Evolutionary conservation across 1,139 yeast species (phyloP).

Genomic region (Geotrichum histeridarum): DNA sequence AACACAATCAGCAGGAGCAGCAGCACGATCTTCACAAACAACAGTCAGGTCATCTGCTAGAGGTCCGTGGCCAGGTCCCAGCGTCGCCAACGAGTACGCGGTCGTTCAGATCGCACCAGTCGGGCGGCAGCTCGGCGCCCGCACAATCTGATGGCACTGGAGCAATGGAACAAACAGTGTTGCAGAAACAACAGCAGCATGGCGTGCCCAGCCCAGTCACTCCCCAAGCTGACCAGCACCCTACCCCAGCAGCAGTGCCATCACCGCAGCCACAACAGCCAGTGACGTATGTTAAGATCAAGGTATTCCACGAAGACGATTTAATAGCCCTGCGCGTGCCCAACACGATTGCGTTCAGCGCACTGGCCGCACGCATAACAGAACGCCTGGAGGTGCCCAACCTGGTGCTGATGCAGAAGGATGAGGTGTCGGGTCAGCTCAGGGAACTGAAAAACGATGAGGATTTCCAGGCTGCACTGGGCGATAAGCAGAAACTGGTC

Average conservation of each 20-base stretch:
- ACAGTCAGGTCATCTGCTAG: neutral
- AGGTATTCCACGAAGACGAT: conserved; percentile 84
- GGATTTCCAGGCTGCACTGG: conserved; percentile 33
- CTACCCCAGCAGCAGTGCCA: neutral
- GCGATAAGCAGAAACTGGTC: conserved; percentile 36
- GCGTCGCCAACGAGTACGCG: neutral
- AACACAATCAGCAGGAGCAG: neutral
- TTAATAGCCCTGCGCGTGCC: conserved; percentile 82
- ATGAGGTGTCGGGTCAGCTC: conserved; percentile 30
- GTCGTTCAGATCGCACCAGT: neutral
- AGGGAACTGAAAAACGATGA: conserved; percentile 31
- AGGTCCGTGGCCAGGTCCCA: neutral
- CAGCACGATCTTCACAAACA: neutral
- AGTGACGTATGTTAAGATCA: conserved; percentile 55
- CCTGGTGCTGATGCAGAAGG: conserved; percentile 32
- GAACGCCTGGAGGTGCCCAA: conserved; percentile 51
- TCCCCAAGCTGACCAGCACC: neutral
- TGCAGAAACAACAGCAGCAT: neutral
- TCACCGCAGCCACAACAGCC: conserved; percentile 19
- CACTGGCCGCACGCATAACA: conserved; percentile 57
- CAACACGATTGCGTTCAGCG: conserved; percentile 52
- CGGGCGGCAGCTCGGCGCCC: neutral
- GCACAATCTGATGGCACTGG: neutral
- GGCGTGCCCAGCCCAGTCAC: neutral
- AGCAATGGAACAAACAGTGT: neutral